Evolutionary conservation across 2,329 filamentous ascomycete genomes (phyloP).

Genomic region (Cladosporium sp.): DNA sequence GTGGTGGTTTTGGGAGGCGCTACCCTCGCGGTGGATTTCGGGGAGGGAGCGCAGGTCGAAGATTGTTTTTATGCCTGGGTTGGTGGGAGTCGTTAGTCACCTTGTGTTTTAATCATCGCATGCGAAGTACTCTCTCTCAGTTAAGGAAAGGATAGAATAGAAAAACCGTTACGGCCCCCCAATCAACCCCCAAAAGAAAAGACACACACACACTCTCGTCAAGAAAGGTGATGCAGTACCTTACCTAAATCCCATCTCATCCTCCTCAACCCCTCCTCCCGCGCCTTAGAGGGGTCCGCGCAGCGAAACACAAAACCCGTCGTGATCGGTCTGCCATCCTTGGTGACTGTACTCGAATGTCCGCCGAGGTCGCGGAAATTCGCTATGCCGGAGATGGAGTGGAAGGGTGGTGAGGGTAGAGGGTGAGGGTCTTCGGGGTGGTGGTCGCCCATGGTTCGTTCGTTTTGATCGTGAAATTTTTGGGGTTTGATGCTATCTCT

Average conservation of each 20-base stretch:
- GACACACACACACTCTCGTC: too few relatives aligned
- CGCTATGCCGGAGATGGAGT: conserved; percentile 52
- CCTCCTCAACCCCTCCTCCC: conserved; percentile 48
- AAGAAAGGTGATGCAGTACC: conserved; percentile 11
- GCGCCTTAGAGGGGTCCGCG: conserved; percentile 60
- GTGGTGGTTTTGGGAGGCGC: neutral
- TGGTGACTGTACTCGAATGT: conserved; percentile 18
- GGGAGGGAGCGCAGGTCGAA: conserved; percentile 64
- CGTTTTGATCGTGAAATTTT: too few relatives aligned
- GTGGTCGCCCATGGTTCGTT: too few relatives aligned
- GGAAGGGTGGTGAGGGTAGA: conserved; percentile 31
- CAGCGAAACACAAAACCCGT: conserved; percentile 60
- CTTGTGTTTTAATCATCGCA: too few relatives aligned
- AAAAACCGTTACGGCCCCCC: too few relatives aligned
- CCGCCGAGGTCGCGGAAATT: conserved; percentile 66
- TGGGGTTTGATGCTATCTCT: too few relatives aligned
- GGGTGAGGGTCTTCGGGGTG: too few relatives aligned
- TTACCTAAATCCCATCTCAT: conserved; percentile 40
- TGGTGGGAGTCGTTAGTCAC: too few relatives aligned
- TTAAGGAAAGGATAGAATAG: too few relatives aligned
- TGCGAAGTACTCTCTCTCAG: too few relatives aligned
- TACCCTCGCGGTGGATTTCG: conserved; percentile 50
- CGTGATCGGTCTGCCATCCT: conserved; percentile 40
- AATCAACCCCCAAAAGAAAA: too few relatives aligned
- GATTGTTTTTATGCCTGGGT: conserved; percentile 55